phyloP scores from a whole-genome alignment of 495 filamentous ascomycete genomes.

The Cercophora newfieldiana region DNA sequence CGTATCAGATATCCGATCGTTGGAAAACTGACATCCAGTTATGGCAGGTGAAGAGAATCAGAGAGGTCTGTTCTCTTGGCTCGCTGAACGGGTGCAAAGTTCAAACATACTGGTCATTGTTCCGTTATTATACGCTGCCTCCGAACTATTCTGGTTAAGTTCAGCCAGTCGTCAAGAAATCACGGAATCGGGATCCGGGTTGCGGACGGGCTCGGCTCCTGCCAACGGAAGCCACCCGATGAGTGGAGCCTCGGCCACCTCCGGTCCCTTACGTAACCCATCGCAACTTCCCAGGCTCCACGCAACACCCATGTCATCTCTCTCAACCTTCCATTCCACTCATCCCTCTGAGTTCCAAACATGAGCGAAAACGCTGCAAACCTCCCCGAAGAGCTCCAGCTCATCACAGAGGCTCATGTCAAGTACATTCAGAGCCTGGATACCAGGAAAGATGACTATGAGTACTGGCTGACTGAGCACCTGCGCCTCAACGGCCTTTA shows the following conservation, averaged over 20 bases:
- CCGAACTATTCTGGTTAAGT: too few relatives aligned
- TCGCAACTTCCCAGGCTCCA: neutral
- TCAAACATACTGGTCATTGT: too few relatives aligned
- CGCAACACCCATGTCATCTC: neutral
- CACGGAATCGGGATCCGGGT: too few relatives aligned
- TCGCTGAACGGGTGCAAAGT: too few relatives aligned
- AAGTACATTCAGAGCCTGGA: slow-evolving; percentile 92
- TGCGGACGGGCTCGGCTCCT: neutral
- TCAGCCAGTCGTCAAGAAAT: too few relatives aligned
- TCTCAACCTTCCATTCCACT: neutral
- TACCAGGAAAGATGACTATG: slow-evolving; percentile 85
- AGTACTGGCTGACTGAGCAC: slow-evolving; percentile 97
- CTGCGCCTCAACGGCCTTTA: slow-evolving; percentile 92
- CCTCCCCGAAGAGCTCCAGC: slow-evolving; percentile 60
- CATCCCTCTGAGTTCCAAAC: slow-evolving; percentile 12
- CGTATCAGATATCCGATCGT: too few relatives aligned
- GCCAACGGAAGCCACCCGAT: neutral
- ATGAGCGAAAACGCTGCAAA: slow-evolving; percentile 32
- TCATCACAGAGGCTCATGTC: slow-evolving; percentile 77
- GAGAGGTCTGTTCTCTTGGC: too few relatives aligned
- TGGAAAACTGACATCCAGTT: too few relatives aligned
- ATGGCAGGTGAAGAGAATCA: too few relatives aligned
- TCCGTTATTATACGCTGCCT: too few relatives aligned
- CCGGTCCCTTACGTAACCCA: neutral
- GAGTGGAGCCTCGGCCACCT: neutral